Evolutionary conservation across 257 asterid genomes (phyloP).

Genomic region (Capsicum rhomboideum): DNA sequence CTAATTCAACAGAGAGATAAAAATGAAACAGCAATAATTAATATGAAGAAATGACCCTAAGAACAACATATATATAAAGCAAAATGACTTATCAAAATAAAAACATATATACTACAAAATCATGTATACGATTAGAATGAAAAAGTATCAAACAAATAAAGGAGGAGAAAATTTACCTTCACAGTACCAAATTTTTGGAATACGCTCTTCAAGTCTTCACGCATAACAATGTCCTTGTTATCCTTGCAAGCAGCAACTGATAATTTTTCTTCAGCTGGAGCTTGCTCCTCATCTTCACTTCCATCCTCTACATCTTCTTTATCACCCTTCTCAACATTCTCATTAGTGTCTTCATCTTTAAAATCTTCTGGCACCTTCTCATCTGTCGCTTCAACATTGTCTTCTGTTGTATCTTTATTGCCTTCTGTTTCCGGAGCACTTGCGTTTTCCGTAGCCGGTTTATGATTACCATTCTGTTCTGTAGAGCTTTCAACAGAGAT

Average conservation of each 20-base stretch:
- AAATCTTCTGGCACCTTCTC: slow-evolving; percentile 13
- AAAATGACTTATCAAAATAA: background rate
- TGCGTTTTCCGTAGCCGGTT: slow-evolving; percentile 15
- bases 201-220: slow-evolving; percentile 73
- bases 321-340: background rate
- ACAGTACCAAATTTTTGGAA: slow-evolving; percentile 72
- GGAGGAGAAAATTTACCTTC: slow-evolving; percentile 39
- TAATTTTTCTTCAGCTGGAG: slow-evolving; percentile 29
- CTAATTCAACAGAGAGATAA: background rate
- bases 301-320: slow-evolving; percentile 10
- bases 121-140: background rate
- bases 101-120: background rate
- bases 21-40: background rate
- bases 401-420: slow-evolving; percentile 23
- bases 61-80: background rate
- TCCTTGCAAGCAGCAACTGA: slow-evolving; percentile 34
- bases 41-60: background rate
- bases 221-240: slow-evolving; percentile 66
- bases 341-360: slow-evolving; percentile 1
- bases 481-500: slow-evolving; percentile 31
- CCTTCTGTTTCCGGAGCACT: slow-evolving; percentile 30
- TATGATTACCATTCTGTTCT: slow-evolving; percentile 32
- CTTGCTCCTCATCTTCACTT: slow-evolving; percentile 29
- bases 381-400: slow-evolving; percentile 20
- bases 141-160: background rate